These are phyloP conservation scores for Fistulinella cinereoalba DNA, from an alignment of 1,284 basidiomycete genomes.

Conservation along the genomic window DNA sequence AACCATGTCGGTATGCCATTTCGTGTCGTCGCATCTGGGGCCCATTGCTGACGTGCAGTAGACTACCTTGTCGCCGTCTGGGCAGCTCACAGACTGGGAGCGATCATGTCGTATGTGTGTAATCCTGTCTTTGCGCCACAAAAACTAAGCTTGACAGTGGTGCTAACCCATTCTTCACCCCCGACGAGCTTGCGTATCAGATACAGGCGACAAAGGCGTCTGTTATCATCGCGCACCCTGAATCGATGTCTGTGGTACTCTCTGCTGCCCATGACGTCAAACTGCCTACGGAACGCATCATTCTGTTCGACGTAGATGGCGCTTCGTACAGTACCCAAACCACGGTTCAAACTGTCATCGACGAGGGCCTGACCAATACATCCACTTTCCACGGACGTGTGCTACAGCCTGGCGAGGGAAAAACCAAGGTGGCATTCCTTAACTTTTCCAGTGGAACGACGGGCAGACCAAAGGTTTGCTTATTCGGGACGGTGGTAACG, in stretches of 20 bases:
- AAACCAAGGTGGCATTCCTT: slow-evolving; percentile 68
- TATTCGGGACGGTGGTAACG: slow-evolving; percentile 12
- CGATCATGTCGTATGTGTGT: slow-evolving; percentile 58
- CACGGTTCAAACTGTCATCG: slow-evolving; percentile 54
- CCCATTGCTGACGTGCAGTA: slow-evolving; percentile 25
- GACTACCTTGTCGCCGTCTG: slow-evolving; percentile 74
- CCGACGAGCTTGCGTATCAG: slow-evolving; percentile 52
- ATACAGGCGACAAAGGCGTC: slow-evolving; percentile 44
- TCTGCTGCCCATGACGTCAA: slow-evolving; percentile 48
- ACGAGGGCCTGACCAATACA: slow-evolving; percentile 46
- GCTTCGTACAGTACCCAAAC: slow-evolving; percentile 15
- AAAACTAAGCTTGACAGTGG: slow-evolving; percentile 32
- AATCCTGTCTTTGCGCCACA: not conserved
- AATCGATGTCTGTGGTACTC: slow-evolving; percentile 41
- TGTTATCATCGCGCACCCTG: slow-evolving; percentile 48
- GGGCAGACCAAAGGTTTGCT: slow-evolving; percentile 68
- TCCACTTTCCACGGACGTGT: slow-evolving; percentile 47
- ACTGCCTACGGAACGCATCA: slow-evolving; percentile 52
- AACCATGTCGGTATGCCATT: slow-evolving; percentile 56
- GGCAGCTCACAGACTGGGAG: slow-evolving; percentile 74
- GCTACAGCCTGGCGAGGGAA: slow-evolving; percentile 61
- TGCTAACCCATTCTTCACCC: slow-evolving; percentile 57
- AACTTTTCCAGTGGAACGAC: slow-evolving; percentile 83
- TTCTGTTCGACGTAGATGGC: slow-evolving; percentile 46
- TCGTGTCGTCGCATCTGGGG: not conserved